These are phyloP conservation scores for Cladosporium sp. DNA, from an alignment of 2,329 filamentous ascomycete species.

Conservation along the genomic window DNA sequence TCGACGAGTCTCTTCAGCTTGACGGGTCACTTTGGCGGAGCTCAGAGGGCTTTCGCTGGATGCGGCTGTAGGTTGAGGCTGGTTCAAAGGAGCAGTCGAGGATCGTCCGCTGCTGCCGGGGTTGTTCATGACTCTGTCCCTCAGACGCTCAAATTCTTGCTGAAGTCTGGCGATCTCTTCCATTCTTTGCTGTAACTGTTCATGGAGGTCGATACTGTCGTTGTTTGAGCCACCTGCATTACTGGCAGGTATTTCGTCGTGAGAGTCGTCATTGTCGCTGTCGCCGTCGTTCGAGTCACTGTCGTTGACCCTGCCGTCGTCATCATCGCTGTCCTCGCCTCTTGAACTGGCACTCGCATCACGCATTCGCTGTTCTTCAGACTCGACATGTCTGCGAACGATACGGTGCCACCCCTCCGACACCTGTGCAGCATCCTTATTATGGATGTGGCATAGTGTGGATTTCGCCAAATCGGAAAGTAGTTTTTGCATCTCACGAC, in stretches of 20 bases:
- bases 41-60: not conserved
- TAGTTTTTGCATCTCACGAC: not conserved
- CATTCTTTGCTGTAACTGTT: not conserved
- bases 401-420: not conserved
- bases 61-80: too few species aligned
- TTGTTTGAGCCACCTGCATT: not conserved
- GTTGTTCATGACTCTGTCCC: too few species aligned
- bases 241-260: too few species aligned
- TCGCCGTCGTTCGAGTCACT: too few species aligned
- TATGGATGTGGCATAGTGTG: conserved; percentile 8
- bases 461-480: not conserved
- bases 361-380: not conserved
- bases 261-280: too few species aligned
- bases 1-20: not conserved
- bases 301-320: too few species aligned
- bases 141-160: not conserved
- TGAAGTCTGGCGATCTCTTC: not conserved
- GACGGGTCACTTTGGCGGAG: not conserved
- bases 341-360: not conserved
- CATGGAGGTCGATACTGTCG: not conserved
- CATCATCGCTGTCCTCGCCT: not conserved
- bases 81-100: too few species aligned
- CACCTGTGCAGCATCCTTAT: not conserved
- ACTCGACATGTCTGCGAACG: not conserved
- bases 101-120: too few species aligned